Base-by-base conservation (phyloP, 192 early-diverging fungal species). In the Rhizoclosmatium globosum region DNA sequence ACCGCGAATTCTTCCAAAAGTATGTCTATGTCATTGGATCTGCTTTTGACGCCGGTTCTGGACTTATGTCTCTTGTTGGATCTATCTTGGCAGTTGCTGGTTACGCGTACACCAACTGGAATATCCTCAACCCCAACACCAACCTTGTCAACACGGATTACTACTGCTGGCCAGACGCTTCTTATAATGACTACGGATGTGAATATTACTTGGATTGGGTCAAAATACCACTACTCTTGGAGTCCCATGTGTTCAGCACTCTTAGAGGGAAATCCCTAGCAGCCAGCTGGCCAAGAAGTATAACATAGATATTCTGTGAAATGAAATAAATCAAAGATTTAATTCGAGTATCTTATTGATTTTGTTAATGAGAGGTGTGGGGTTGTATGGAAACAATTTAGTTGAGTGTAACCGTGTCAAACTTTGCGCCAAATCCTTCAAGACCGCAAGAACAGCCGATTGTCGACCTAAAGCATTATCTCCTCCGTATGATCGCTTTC, bases 11-110 rank as follows among this genome's bases (percentile, higher is more conserved):
- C 4, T 91, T 79, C 81, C 80, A 74, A 44, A 80, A 84, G 47
- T 89, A 84, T 56, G 85, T 86, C 19, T 90, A 87, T 68, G 85
- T 91, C 9, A 82, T 90, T 7, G 83, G 82, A 3, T 81, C 88
- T 9, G 90, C 85, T 4, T 82, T 90, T 70, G 90, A 90, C 74
- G 80, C 82, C 1, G 88, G 87, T 3, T 46, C 48, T 2, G 76
- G 50, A 7, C 31, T 81, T 23, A 62, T 43, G 19, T 21, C 68
- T 41, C n/a, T 68, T 19, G 19, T 68, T 38, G 72, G 21, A 42
- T 15, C 76, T 4, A 42, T 72, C 21, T 19, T 71, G 6, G 76
- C 70, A 19, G 45, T 74, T 11, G 56, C 23, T 11, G 44, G 44
- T 13, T 11, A 44, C n/a, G 17, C 7, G 15, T 64, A 13, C 4